A percentile compares a stretch with the other conserved stretches of the same genome.
phyloP scores from a whole-genome alignment of 805 yeast species.

The Candida silvicultrix region DNA sequence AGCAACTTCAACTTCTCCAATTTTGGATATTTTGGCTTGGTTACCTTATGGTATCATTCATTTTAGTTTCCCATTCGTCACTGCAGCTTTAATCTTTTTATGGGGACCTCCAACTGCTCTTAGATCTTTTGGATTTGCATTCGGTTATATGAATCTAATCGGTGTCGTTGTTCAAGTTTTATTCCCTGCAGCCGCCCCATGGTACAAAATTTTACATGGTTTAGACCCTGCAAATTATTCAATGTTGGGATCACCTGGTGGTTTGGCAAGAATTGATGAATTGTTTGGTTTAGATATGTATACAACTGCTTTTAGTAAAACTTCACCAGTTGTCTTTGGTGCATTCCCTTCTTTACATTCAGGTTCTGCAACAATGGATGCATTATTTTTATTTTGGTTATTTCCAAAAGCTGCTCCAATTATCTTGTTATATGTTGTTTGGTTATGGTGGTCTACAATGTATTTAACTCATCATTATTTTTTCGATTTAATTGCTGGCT shows the following conservation, averaged over 20 bases:
- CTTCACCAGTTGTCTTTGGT: constrained; percentile 91
- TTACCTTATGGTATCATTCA: constrained; percentile 90
- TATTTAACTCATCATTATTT: constrained; percentile 95
- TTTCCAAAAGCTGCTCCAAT: constrained; percentile 66
- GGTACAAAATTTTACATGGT: constrained; percentile 87
- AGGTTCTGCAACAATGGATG: constrained; percentile 93
- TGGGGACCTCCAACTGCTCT: constrained; percentile 90
- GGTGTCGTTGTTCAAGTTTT: constrained; percentile 80
- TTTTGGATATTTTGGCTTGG: constrained; percentile 87
- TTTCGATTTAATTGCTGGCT: constrained; percentile 91
- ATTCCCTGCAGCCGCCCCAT: constrained; percentile 96
- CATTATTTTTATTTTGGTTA: constrained; percentile 73
- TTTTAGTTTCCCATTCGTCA: constrained; percentile 85
- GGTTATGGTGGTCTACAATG: constrained; percentile 99
- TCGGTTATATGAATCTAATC: constrained; percentile 86
- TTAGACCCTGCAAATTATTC: constrained; percentile 84
- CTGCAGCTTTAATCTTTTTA: constrained; percentile 68
- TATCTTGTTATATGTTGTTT: constrained; percentile 72
- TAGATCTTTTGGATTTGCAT: constrained; percentile 82
- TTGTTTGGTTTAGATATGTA: constrained; percentile 77
- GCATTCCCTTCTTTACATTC: constrained; percentile 87
- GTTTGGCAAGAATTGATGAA: constrained; percentile 79
- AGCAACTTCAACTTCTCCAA: constrained; percentile 60
- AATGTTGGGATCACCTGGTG: constrained; percentile 95
- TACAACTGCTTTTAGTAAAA: constrained; percentile 67